A percentile compares a stretch with the other conserved stretches of the same genome.
phyloP scores from a whole-genome alignment of 345 rosid species.

The Salix dunnii region DNA sequence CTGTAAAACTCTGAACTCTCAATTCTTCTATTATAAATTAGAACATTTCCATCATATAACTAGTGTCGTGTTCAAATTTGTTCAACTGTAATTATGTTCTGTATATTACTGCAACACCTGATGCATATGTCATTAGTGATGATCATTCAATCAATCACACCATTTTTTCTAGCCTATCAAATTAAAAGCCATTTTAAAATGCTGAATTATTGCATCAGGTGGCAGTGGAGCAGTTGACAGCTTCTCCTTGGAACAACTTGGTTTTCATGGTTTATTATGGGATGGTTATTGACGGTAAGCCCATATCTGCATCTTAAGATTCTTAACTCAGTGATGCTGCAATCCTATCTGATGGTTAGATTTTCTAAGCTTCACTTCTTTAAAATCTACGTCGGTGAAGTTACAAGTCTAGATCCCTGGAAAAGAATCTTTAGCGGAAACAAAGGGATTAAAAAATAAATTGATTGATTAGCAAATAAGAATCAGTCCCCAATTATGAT shows the following conservation, averaged over 20 bases:
- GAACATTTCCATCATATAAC: neutral
- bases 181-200: slow-evolving; percentile 3
- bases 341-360: neutral
- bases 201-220: slow-evolving; percentile 42
- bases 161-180: neutral
- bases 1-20: neutral
- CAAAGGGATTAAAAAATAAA: neutral
- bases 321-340: neutral
- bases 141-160: neutral
- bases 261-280: slow-evolving; percentile 83
- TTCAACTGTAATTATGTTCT: neutral
- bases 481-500: neutral
- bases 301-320: neutral
- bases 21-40: neutral
- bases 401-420: neutral
- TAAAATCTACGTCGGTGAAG: neutral
- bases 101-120: neutral
- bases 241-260: slow-evolving; percentile 89
- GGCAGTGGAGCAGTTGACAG: slow-evolving; percentile 65
- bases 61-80: neutral
- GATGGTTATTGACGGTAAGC: slow-evolving; percentile 63
- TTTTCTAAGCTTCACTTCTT: neutral
- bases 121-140: neutral
- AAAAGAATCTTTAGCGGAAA: neutral
- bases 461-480: neutral